These are phyloP conservation scores for Quercus ilex DNA, from an alignment of 306 rosid species.

Conservation along the genomic window DNA sequence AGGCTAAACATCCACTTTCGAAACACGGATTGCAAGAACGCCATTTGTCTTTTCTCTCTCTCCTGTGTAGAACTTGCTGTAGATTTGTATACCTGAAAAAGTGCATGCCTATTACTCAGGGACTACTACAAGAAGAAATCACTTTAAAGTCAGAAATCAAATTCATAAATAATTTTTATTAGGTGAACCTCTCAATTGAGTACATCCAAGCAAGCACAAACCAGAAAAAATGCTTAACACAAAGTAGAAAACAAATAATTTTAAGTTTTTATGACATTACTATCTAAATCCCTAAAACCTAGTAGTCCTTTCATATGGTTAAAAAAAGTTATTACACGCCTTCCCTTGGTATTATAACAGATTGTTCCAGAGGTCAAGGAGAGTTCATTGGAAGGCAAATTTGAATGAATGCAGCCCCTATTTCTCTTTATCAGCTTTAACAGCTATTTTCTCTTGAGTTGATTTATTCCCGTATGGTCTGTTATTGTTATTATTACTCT, in stretches of 20 bases:
- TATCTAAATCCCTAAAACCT: too few species aligned
- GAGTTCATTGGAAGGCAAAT: too few species aligned
- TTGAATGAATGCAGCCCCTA: too few species aligned
- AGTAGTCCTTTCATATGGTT: too few species aligned
- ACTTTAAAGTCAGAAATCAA: neutral
- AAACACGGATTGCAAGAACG: slow-evolving; percentile 56
- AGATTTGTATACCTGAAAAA: slow-evolving; percentile 60
- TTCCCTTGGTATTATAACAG: too few species aligned
- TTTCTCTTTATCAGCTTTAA: too few species aligned
- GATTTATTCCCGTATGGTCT: neutral
- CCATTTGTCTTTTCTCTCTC: slow-evolving; percentile 53
- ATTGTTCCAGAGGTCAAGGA: too few species aligned
- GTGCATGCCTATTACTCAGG: slow-evolving; percentile 13
- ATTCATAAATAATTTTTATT: neutral
- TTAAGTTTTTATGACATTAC: too few species aligned
- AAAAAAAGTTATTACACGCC: too few species aligned
- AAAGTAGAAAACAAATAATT: too few species aligned
- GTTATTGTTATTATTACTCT: too few species aligned
- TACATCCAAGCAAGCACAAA: neutral
- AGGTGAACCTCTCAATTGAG: neutral
- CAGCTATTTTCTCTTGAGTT: neutral
- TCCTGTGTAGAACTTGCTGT: slow-evolving; percentile 51
- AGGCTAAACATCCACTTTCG: slow-evolving; percentile 57
- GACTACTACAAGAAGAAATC: neutral
- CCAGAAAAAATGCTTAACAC: too few species aligned